These are phyloP conservation scores for Clitopilus passeckerianus DNA, from an alignment of 768 basidiomycete genomes.

Conservation along the genomic window DNA sequence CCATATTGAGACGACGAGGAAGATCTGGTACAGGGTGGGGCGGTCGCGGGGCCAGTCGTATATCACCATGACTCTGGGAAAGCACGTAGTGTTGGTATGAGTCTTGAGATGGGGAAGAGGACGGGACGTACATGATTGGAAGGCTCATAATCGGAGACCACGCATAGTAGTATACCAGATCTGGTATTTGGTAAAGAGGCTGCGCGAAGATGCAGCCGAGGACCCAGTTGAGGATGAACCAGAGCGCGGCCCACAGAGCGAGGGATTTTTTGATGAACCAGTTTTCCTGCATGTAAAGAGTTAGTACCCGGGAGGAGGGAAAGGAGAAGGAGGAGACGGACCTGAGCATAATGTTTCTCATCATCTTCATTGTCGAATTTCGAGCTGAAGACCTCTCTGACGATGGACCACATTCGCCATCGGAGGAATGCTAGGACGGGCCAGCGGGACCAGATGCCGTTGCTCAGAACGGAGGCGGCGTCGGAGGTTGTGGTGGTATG, in stretches of 20 bases:
- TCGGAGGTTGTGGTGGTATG: not conserved
- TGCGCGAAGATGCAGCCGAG: slow-evolving; percentile 53
- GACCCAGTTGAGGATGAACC: slow-evolving; percentile 67
- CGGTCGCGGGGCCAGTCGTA: slow-evolving; percentile 48
- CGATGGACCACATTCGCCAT: slow-evolving; percentile 52
- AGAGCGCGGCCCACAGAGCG: slow-evolving; percentile 58
- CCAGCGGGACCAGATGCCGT: not conserved
- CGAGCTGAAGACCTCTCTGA: slow-evolving; percentile 55
- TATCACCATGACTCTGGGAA: slow-evolving; percentile 40
- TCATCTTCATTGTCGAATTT: slow-evolving; percentile 53
- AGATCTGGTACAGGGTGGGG: slow-evolving; percentile 39
- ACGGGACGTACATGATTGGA: slow-evolving; percentile 35
- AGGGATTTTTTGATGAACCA: slow-evolving; percentile 70
- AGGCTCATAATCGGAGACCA: slow-evolving; percentile 55
- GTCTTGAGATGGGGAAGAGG: slow-evolving; percentile 21
- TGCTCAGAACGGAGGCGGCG: not conserved
- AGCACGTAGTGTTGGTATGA: slow-evolving; percentile 33
- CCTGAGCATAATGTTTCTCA: slow-evolving; percentile 41
- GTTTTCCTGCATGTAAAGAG: slow-evolving; percentile 41
- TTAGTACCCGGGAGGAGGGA: no score
- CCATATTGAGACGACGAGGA: slow-evolving; percentile 44
- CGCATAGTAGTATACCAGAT: slow-evolving; percentile 60
- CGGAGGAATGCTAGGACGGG: slow-evolving; percentile 24
- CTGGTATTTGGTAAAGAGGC: slow-evolving; percentile 32
- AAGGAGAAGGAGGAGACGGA: slow-evolving; percentile 7